phyloP scores from a whole-genome alignment of 164 flowering plant genomes.

The Amborella trichopoda region DNA sequence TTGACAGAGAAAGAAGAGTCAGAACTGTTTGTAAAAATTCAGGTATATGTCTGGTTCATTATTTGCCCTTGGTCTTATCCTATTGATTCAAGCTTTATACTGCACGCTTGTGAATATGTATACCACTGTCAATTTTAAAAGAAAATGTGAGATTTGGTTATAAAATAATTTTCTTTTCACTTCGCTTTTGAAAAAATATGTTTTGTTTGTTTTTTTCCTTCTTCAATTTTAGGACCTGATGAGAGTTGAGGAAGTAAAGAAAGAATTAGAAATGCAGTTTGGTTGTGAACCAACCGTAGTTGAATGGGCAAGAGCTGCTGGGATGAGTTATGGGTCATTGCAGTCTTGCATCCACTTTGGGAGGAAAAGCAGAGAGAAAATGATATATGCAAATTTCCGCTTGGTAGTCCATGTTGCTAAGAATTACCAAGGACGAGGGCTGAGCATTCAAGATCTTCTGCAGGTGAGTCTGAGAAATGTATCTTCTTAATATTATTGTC shows the following conservation, averaged over 20 bases:
- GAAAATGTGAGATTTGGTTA: no score
- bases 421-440: slow-evolving; percentile 65
- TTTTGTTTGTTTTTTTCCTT: background rate
- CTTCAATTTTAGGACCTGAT: slow-evolving; percentile 31
- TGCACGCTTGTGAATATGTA: no score
- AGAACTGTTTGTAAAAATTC: slow-evolving; percentile 41
- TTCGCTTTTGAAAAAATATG: background rate
- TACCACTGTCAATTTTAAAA: no score
- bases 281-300: slow-evolving; percentile 68
- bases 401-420: slow-evolving; percentile 91
- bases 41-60: slow-evolving; percentile 27
- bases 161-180: background rate
- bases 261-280: slow-evolving; percentile 48
- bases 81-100: background rate
- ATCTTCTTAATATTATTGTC: background rate
- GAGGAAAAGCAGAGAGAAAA: slow-evolving; percentile 49
- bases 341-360: slow-evolving; percentile 40
- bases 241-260: slow-evolving; percentile 55
- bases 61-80: background rate
- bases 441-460: slow-evolving; percentile 66
- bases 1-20: slow-evolving; percentile 62
- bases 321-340: slow-evolving; percentile 45
- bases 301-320: slow-evolving; percentile 85
- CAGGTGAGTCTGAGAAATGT: slow-evolving; percentile 40
- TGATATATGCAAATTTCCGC: slow-evolving; percentile 68